phyloP scores from a whole-genome alignment of 139 green algal species.

The Chlamydomonas schloesseri region DNA sequence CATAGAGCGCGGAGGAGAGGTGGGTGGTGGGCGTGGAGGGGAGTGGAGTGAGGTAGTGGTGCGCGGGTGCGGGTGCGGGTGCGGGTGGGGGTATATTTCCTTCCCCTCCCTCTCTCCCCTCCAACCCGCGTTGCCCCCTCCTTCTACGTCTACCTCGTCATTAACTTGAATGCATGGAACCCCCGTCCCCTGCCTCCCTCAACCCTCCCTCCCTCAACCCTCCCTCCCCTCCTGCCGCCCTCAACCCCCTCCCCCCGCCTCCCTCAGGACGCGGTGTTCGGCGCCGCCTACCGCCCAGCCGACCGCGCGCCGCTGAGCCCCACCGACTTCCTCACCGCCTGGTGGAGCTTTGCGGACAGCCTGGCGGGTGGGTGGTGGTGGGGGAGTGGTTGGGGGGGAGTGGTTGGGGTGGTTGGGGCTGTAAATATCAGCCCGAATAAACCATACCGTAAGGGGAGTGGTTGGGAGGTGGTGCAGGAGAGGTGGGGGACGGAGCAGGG shows the following conservation, averaged over 20 bases:
- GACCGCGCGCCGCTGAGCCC: slow-evolving; percentile 68
- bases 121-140: too few species aligned
- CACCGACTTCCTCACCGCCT: slow-evolving; percentile 77
- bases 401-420: background rate
- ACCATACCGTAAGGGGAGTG: too few species aligned
- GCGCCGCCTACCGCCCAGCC: slow-evolving; percentile 70
- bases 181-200: too few species aligned
- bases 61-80: background rate
- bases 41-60: background rate
- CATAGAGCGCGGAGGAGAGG: too few species aligned
- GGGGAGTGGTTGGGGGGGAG: background rate
- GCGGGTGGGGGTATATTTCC: background rate
- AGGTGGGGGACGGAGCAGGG: too few species aligned
- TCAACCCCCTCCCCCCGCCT: background rate
- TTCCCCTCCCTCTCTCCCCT: too few species aligned
- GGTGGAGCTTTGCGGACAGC: slow-evolving; percentile 82
- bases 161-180: too few species aligned
- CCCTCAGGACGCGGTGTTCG: slow-evolving; percentile 77
- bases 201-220: background rate
- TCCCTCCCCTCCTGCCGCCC: background rate
- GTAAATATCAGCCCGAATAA: too few species aligned
- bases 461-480: too few species aligned
- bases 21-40: too few species aligned
- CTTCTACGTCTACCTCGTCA: too few species aligned
- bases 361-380: slow-evolving; percentile 59